Evolutionary conservation across 805 yeast species (phyloP), one percentile per base, ranked within the genome.

Genomic region (Ogataea corticis): DNA sequence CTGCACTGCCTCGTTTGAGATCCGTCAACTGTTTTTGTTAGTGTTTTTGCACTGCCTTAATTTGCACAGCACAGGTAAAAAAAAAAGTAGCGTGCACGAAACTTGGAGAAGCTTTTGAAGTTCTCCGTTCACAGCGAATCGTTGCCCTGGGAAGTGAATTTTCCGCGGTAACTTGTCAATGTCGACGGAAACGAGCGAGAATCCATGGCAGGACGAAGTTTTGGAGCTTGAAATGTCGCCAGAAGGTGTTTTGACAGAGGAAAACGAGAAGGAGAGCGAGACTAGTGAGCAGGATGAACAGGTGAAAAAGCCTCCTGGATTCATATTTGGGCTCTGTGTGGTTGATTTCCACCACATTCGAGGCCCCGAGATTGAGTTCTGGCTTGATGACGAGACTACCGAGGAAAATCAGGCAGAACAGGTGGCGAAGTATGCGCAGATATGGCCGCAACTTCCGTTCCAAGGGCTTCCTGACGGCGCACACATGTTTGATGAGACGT

Each of bases 381-480:
- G 97, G 89, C 74, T 83, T 16, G 80, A 77, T 57, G 67, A 68
- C 34, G 63, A 67, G 42, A 52, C 62, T 0, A 50, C 44, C 6
- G 55, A 48, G 4, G 71, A 74, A 2, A 69, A 65, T 21, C 69
- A 67, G 25, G 25, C 45, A n/a, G 52, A 48, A 2, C 57, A 66
- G 32, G 55, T 61, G 29, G 67, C 51, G 17, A 65, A 68, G 33
- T 61, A 60, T 21, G 56, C 64, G 13, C 57, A 67, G 3, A 67
- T 85, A 15, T 94, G 97, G 91, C 90, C 94, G 10, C 82, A 84
- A 58, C 67, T 94, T 33, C 95, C 99, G 2, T 94, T 94, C 60
- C 97, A 91, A 62, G 96, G 97, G 1, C 69, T 94, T 17, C 98
- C 99, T 0, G 99, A 94, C 66, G 98, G 98, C 4, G 84, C 95